Evolutionary conservation across 1,139 yeast species (phyloP).

Genomic region (Geotrichum siamense): DNA sequence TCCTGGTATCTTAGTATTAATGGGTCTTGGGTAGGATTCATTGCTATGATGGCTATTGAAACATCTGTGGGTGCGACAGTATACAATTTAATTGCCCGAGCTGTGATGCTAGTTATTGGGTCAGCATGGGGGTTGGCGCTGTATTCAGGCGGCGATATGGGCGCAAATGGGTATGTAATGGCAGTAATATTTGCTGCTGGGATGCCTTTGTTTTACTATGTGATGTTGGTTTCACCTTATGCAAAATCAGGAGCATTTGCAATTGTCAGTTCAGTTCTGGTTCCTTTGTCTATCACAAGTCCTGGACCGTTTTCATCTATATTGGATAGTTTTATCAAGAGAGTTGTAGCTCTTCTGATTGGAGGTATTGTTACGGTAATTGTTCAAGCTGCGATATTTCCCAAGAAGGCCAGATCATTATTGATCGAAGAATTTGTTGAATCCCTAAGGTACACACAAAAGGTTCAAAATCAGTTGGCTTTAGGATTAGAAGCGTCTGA

Average conservation of each 20-base stretch:
- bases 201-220: conserved; percentile 42
- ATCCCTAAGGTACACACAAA: conserved; percentile 38
- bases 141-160: conserved; percentile 40
- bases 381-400: conserved; percentile 42
- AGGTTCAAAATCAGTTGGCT: conserved; percentile 37
- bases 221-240: conserved; percentile 41
- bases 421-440: conserved; percentile 38
- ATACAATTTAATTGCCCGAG: conserved; percentile 41
- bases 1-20: conserved; percentile 42
- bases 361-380: conserved; percentile 44
- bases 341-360: conserved; percentile 45
- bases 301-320: conserved; percentile 34
- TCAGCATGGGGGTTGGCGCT: conserved; percentile 43
- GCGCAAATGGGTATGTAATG: conserved; percentile 40
- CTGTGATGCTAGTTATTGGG: conserved; percentile 42
- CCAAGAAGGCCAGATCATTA: conserved; percentile 43
- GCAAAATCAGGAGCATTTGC: conserved; percentile 47
- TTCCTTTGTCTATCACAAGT: conserved; percentile 28
- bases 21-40: conserved; percentile 50
- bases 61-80: conserved; percentile 48
- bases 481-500: conserved; percentile 39
- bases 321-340: conserved; percentile 40
- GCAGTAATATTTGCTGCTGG: conserved; percentile 40
- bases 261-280: conserved; percentile 42
- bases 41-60: conserved; percentile 43